Evolutionary conservation across 352 stramenopile genomes (phyloP), one percentile per base, ranked within the genome.

Genomic region (Globisporangium cederbergense): DNA sequence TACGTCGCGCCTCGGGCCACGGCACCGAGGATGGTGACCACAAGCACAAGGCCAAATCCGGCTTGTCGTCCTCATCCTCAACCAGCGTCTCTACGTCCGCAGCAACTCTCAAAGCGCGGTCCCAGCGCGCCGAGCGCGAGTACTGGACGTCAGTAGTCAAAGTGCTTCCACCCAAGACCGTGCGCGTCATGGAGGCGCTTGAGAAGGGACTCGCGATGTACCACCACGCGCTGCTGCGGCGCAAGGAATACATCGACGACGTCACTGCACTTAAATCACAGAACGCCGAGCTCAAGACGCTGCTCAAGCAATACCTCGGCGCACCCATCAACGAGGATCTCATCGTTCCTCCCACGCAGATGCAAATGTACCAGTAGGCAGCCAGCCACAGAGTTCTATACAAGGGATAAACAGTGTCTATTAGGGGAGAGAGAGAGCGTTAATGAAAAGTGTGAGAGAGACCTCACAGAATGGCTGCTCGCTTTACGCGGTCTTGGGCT

Each of bases 241-340:
- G 92, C 47, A 93, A 95, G 56, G 73, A 85, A 18, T 72, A 87
- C 18, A 90, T 97, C 47, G 73, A 94, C 50, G 79, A 96, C 32
- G 85, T 98, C 13, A 78, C 70, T 5, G 66, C 56, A 32, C 84
- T 98, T 45, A 83, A 91, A 55, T 59, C 66, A 38, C 88, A 98
- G 66, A 98, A 98, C 63, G 65, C 69, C 13, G 80, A 98, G 74
- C 86, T 98, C 60, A 97, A 97, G 74, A 78, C 72, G 28, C 67
- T 98, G 25, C 74, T 98, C 36, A 94, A 96, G 57, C 86, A 97
- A 55, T 97, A 98, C 62, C 68, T 97, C 11, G 83, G 80, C 22
- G 84, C 83, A 4, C 68, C 82, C 10, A 90, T 95, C 65, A 93
- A 95, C 68, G 83, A 90, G 46, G 82, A 93, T 58, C 77, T 96